phyloP scores from a whole-genome alignment of 805 yeast genomes.

The Candida chilensis region DNA sequence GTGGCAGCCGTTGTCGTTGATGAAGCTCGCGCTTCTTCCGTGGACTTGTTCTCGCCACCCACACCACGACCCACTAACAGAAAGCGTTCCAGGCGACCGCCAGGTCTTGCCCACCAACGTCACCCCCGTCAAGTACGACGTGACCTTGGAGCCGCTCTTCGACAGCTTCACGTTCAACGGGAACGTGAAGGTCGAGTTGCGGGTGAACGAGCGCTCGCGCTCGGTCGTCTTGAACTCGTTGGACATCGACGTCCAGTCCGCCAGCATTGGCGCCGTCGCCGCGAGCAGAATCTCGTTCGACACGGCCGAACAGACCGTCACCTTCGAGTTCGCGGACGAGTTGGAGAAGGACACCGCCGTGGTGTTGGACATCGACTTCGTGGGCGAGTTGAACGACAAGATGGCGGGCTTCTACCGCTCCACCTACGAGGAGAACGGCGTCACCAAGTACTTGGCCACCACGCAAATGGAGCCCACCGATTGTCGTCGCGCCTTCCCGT shows the following conservation, averaged over 20 bases:
- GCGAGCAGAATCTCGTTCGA: conserved; percentile 15
- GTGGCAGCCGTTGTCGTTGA: background rate
- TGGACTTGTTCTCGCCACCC: background rate
- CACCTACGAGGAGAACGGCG: conserved; percentile 51
- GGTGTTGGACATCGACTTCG: conserved; percentile 41
- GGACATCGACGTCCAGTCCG: conserved; percentile 55
- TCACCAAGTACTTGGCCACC: conserved; percentile 65
- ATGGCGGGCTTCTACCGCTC: conserved; percentile 83
- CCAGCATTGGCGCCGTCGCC: conserved; percentile 17
- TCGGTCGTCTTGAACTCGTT: conserved; percentile 47
- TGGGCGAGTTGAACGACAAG: conserved; percentile 61
- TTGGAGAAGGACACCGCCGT: conserved; percentile 23
- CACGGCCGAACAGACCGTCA: conserved; percentile 27
- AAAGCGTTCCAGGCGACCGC: conserved; percentile 12
- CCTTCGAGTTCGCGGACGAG: conserved; percentile 26
- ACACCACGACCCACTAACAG: background rate
- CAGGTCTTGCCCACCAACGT: conserved; percentile 34
- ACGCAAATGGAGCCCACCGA: conserved; percentile 87
- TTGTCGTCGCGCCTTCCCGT: conserved; percentile 82
- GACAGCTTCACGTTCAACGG: conserved; percentile 53
- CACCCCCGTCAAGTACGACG: conserved; percentile 28
- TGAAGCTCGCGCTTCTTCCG: background rate
- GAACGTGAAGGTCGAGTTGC: conserved; percentile 41
- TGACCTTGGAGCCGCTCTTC: conserved; percentile 34
- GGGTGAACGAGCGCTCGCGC: conserved; percentile 37